Base-by-base conservation (phyloP, 352 stramenopile genomes). In the Phytophthora fragariaefolia region DNA sequence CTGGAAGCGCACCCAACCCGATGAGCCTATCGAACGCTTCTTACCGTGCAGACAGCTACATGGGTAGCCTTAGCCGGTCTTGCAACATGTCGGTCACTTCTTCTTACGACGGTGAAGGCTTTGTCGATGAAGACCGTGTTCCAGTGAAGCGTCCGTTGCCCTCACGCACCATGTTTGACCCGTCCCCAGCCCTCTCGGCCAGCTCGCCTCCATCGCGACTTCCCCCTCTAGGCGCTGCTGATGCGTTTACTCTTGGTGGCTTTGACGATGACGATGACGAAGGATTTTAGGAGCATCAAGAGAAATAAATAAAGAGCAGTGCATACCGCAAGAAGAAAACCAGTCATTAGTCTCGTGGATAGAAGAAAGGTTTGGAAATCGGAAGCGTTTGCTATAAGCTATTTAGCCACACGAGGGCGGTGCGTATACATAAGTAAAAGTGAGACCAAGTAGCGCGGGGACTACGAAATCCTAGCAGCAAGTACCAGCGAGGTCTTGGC, bases 401-500 rank as follows among this genome's bases (percentile, higher is more conserved):
- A 70, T 69, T 70, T 58, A 74, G 49, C 61, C 50, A 56, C 58
- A 40, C 45, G 55, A 60, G 52, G 40, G 55, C 12, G 62, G 61
- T 38, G 62, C 49, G 38, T 66, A 73, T 73, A 73, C 51, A 76
- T 66, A 55, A 74, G 66, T 32, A 65, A 46, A 69, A 66, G 63
- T 54, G 34, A 56, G 34, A 18, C 36, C 30, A 38, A 56, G 34
- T 22, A 52, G 27, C 17, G 12, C 42, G 27, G 42, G 8, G 26
- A 66, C 59, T 34, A 48, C 45, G 20, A 51, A 30, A 18, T 15
- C 50, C 15, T 23, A 62, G 49, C 24, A 48, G n/a, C 4, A 13
- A 38, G 32, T 40, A 40, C 46, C 17, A 96, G 72, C 52, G 87
- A 92, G 30, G 81, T 91, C 74, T 96, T 96, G 46, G 87, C 87